Base-by-base conservation (phyloP, 352 stramenopile species). In the Phytopythium mirpurense region DNA sequence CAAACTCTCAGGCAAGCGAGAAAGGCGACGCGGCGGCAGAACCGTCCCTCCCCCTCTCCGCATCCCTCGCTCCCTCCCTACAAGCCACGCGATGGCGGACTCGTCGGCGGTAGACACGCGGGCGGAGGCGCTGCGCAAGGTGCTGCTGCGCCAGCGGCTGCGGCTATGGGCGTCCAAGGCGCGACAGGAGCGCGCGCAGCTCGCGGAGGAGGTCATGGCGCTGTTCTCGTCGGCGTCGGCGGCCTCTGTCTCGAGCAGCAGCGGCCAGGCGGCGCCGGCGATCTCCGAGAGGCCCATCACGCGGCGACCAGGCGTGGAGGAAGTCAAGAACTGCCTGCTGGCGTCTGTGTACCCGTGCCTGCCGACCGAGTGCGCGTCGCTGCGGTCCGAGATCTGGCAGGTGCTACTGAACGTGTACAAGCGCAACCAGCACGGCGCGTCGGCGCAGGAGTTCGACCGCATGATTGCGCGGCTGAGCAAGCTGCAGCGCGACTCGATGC, bases 371-470 rank as follows among this genome's bases (percentile, higher is more conserved):
- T 84, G 71, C 45, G 70, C 66, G 26, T 45, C 64, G 18, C 56
- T 90, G 19, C 73, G 82, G 18, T 74, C 71, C 15, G 78, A 89
- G 59, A 85, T 92, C 57, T 92, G 82, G 82, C 82, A 92, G 56
- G 76, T 92, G 40, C 66, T 92, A 18, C 64, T 92, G 18, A 83
- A 89, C 55, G 82, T 92, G 12, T 88, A 86, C 67, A 86, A 83
- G 61, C 74, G 78, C 36, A 86, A 87, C 57, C 78, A 88, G 49
- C 81, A 90, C 54, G 75, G 77, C 51, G 68, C 75, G 1, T 72
- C 74, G 2, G 77, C 82, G 7, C 70, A 85, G 35, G 82, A 92
- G 51, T 87, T 92, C 36, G 82, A 88, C 40, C 74, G 75, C 43
- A 88, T 90, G 71, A 64, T 87, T 26, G 53, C 69, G 43, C 63